phyloP scores from a whole-genome alignment of 164 flowering plant species.

The Tetrastigma voinierianum region DNA sequence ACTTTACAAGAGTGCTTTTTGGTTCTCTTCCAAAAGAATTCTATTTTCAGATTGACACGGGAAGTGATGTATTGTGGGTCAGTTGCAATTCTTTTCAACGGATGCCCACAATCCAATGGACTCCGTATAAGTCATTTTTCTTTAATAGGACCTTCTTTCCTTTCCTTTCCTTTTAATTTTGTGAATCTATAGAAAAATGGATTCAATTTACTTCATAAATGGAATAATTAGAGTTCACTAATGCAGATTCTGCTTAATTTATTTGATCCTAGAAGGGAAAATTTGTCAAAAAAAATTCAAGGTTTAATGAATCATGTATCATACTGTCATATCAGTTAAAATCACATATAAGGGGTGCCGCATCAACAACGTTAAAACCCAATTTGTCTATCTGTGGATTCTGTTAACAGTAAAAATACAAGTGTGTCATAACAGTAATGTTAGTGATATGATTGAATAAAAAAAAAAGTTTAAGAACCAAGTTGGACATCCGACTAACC shows the following conservation, averaged over 20 bases:
- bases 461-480: too few relatives aligned
- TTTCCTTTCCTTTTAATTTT: not conserved
- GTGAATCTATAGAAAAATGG: not conserved
- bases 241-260: constrained; percentile 64
- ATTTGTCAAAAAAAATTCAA: too few relatives aligned
- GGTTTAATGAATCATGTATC: too few relatives aligned
- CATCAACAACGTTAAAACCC: too few relatives aligned
- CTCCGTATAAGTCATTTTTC: constrained; percentile 52
- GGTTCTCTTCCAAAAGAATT: constrained; percentile 84
- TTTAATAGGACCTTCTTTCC: not conserved
- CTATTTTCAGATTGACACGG: constrained; percentile 93
- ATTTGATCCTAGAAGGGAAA: constrained; percentile 63
- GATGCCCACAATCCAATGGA: constrained; percentile 80
- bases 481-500: too few relatives aligned
- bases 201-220: not conserved
- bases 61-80: constrained; percentile 96
- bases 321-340: too few relatives aligned
- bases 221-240: not conserved
- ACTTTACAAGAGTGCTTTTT: constrained; percentile 68
- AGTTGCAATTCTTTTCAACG: constrained; percentile 69
- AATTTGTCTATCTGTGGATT: too few relatives aligned
- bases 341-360: too few relatives aligned
- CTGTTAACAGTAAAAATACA: too few relatives aligned
- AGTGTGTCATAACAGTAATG: too few relatives aligned
- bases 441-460: too few relatives aligned